Percentiles rank a stretch among this genome's conserved stretches.
Conservation (phyloP, 805 yeast genomes). For the Nakazawaea molendinolei region DNA sequence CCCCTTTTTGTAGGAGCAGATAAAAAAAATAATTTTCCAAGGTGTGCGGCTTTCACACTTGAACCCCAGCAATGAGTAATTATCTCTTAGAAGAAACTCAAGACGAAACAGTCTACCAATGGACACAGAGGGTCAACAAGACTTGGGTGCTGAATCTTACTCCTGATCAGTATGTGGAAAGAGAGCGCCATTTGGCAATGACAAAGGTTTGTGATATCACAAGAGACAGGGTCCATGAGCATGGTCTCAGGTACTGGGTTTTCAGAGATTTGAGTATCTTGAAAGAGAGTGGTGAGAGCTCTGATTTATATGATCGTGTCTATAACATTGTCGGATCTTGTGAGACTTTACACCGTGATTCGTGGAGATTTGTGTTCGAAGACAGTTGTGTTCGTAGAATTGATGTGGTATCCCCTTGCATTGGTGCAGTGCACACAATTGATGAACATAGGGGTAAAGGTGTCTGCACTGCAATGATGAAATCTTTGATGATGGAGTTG, state of each 20-base stretch:
- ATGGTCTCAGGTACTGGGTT: constrained; percentile 22
- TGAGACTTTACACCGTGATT: constrained; percentile 23
- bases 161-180: constrained; percentile 17
- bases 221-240: constrained; percentile 13
- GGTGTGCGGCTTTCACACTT: neutral
- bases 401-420: constrained; percentile 25
- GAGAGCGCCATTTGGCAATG: constrained; percentile 18
- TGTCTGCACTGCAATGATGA: constrained; percentile 45
- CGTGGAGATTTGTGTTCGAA: constrained; percentile 11
- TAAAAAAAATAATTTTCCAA: no score
- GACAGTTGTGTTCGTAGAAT: constrained; percentile 1
- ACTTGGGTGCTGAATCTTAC: constrained; percentile 22
- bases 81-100: constrained; percentile 15
- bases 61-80: neutral
- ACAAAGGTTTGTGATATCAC: constrained; percentile 17
- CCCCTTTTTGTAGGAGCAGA: neutral
- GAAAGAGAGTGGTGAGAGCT: constrained; percentile 3
- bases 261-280: constrained; percentile 15
- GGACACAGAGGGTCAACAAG: constrained; percentile 18
- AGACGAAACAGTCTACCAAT: constrained; percentile 15
- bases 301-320: constrained; percentile 7
- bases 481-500: constrained; percentile 22
- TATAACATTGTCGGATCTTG: constrained; percentile 22
- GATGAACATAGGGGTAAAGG: constrained; percentile 44
- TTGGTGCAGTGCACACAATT: constrained; percentile 58